phyloP scores from a whole-genome alignment of 768 basidiomycete species.

The Collybia sp. region DNA sequence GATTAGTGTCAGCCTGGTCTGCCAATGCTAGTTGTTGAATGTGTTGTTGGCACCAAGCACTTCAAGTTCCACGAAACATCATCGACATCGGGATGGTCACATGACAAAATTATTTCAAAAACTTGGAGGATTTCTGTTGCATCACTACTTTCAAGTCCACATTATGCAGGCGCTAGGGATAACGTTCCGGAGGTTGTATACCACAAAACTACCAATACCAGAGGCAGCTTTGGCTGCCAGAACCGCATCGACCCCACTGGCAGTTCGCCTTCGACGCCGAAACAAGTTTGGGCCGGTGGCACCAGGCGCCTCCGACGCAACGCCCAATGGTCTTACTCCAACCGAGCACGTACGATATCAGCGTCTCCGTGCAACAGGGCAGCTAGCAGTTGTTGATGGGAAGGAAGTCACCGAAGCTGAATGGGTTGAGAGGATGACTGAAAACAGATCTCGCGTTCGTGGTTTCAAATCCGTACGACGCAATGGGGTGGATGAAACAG shows the following conservation, averaged over 20 bases:
- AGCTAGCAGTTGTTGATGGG: conserved; percentile 32
- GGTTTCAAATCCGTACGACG: conserved; percentile 46
- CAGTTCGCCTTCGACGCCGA: conserved; percentile 65
- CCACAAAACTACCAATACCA: conserved; percentile 33
- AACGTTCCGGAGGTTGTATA: conserved; percentile 29
- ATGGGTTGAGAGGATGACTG: conserved; percentile 56
- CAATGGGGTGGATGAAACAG: conserved; percentile 32
- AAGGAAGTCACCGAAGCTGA: conserved; percentile 43
- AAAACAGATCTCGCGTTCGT: conserved; percentile 60
- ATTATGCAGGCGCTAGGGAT: conserved; percentile 30
- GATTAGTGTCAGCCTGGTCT: neutral
- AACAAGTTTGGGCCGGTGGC: conserved; percentile 37
- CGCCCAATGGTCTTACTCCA: conserved; percentile 56
- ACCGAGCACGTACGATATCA: conserved; percentile 59
- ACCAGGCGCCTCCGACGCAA: conserved; percentile 39
- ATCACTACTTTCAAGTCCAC: neutral
- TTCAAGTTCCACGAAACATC: too few species aligned
- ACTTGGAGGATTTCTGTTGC: conserved; percentile 1
- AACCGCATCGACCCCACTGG: conserved; percentile 67
- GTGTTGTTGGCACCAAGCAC: too few species aligned
- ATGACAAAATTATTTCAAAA: neutral
- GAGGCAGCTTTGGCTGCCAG: conserved; percentile 48
- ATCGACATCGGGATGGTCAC: neutral
- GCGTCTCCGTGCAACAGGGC: conserved; percentile 50
- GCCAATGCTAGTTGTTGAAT: too few species aligned